phyloP scores from a whole-genome alignment of 345 rosid species.

The Angophora floribunda region DNA sequence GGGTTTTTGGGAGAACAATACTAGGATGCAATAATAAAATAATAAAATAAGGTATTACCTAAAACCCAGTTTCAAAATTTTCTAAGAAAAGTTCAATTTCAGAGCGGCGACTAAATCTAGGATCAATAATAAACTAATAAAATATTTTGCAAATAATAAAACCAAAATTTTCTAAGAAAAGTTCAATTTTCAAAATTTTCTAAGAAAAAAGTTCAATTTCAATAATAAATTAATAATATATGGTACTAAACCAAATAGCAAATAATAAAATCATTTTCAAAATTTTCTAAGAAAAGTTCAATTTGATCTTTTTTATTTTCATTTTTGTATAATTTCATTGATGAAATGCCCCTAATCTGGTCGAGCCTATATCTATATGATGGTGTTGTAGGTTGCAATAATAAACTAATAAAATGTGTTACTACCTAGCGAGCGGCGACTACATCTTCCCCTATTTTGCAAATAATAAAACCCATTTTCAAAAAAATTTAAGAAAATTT shows the following conservation, averaged over 20 bases:
- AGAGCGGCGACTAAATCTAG: too few species aligned
- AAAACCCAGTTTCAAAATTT: too few species aligned
- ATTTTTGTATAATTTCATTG: not conserved
- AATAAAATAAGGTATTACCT: too few species aligned
- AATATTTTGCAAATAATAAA: not conserved
- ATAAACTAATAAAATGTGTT: not conserved
- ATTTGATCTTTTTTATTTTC: not conserved
- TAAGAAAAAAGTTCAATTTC: too few species aligned
- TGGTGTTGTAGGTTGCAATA: not conserved
- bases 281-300: too few species aligned
- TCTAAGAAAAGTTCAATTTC: too few species aligned
- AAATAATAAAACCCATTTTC: not conserved
- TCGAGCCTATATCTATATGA: too few species aligned
- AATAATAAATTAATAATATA: too few species aligned
- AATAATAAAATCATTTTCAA: too few species aligned
- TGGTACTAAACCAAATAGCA: too few species aligned
- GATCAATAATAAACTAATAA: not conserved
- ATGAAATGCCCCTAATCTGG: not conserved
- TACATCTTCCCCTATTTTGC: not conserved
- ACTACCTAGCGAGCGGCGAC: rapidly evolving
- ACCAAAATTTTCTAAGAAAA: not conserved
- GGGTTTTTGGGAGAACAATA: too few species aligned
- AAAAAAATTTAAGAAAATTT: not conserved
- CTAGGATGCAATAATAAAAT: too few species aligned
- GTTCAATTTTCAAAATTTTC: not conserved